These are phyloP conservation scores for Penicillium goetzii DNA, from an alignment of 495 filamentous ascomycete species.

Conservation along the genomic window DNA sequence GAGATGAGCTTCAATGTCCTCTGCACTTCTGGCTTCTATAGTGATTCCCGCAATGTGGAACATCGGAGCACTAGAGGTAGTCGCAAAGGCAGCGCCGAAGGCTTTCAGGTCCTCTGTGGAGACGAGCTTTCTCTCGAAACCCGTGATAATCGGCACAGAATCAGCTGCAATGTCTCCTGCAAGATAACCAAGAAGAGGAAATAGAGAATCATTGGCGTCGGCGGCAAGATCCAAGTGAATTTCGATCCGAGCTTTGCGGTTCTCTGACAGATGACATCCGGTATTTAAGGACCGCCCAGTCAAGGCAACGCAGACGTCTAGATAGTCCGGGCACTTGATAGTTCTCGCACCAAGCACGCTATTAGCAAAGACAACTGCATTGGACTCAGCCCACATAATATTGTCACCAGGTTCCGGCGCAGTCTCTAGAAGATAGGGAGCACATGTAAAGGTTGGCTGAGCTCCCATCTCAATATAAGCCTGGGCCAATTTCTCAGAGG, in stretches of 20 bases:
- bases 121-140: constrained; percentile 21
- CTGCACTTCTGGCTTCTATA: not conserved
- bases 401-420: constrained; percentile 31
- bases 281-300: constrained; percentile 32
- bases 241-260: constrained; percentile 17
- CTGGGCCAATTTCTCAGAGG: constrained; percentile 29
- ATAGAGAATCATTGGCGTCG: constrained; percentile 29
- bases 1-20: not conserved
- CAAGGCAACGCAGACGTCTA: constrained; percentile 38
- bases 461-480: constrained; percentile 37
- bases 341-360: constrained; percentile 39
- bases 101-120: constrained; percentile 34
- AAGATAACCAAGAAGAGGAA: constrained; percentile 35
- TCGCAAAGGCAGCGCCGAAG: constrained; percentile 41
- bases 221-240: constrained; percentile 12
- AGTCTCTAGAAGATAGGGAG: constrained; percentile 34
- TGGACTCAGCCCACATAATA: constrained; percentile 39
- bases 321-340: constrained; percentile 38
- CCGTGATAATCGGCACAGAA: constrained; percentile 32
- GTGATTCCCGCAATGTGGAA: constrained; percentile 38
- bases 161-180: constrained; percentile 24
- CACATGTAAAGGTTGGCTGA: constrained; percentile 37
- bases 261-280: constrained; percentile 23
- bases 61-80: constrained; percentile 35
- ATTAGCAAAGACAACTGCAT: constrained; percentile 41